Evolutionary conservation across 495 filamentous ascomycete genomes (phyloP).

Genomic region (Cercophora scortea): DNA sequence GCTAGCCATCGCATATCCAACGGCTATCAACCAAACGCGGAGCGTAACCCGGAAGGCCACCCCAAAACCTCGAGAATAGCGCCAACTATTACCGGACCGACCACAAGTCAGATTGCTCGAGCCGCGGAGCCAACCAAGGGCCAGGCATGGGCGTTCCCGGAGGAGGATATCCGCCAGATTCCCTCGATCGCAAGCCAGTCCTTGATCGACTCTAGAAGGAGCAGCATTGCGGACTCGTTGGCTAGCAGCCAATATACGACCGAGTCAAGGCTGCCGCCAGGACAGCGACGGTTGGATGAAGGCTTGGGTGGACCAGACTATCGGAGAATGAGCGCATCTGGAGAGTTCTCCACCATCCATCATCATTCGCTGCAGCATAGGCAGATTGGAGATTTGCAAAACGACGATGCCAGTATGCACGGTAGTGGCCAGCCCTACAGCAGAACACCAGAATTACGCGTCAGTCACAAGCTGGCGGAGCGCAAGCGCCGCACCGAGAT

Average conservation of each 20-base stretch:
- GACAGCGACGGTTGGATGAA: constrained; percentile 59
- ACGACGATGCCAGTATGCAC: constrained; percentile 46
- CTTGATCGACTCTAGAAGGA: constrained; percentile 58
- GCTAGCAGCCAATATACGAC: constrained; percentile 65
- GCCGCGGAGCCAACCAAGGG: constrained; percentile 75
- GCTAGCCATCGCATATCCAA: constrained; percentile 52
- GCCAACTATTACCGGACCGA: constrained; percentile 68
- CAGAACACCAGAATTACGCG: constrained; percentile 85
- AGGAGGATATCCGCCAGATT: constrained; percentile 53
- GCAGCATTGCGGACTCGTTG: constrained; percentile 65
- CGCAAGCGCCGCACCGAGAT: constrained; percentile 94
- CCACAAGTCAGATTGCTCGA: constrained; percentile 68
- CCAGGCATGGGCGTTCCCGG: constrained; percentile 76
- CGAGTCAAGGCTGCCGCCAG: constrained; percentile 61
- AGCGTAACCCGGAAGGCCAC: constrained; percentile 45
- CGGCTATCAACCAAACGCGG: constrained; percentile 50
- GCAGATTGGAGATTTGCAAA: constrained; percentile 58
- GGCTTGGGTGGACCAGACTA: constrained; percentile 25
- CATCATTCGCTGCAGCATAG: constrained; percentile 73
- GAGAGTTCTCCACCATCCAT: constrained; percentile 44
- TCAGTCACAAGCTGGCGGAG: constrained; percentile 94
- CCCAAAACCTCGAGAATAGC: constrained; percentile 52
- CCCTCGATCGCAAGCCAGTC: constrained; percentile 43
- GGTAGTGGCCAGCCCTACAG: constrained; percentile 72
- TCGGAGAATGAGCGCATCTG: constrained; percentile 23